Conservation (phyloP, 257 asterid genomes). For the Knoxia roxburghii region DNA sequence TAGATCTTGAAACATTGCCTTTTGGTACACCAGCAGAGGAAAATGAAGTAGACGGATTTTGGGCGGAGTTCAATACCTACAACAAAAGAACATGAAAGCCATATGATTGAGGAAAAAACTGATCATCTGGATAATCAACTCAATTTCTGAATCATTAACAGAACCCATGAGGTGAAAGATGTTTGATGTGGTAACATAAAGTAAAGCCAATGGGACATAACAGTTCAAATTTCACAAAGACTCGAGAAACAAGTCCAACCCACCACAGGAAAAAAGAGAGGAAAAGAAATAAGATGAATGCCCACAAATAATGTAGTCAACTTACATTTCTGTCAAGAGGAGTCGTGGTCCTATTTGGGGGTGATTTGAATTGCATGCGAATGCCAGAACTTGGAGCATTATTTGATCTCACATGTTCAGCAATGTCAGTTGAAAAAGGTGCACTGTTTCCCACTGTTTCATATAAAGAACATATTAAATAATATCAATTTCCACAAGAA, state of each 20-base stretch:
- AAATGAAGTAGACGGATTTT: slow-evolving; percentile 57
- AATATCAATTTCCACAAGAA: slow-evolving; percentile 8
- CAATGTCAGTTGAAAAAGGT: slow-evolving; percentile 48
- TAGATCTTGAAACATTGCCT: slow-evolving; percentile 53
- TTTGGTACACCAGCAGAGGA: slow-evolving; percentile 55
- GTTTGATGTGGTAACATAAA: neutral
- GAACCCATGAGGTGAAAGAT: neutral
- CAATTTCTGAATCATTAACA: neutral
- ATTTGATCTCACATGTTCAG: slow-evolving; percentile 53
- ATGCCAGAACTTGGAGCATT: slow-evolving; percentile 53
- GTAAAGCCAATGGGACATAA: neutral
- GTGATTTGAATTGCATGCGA: slow-evolving; percentile 71
- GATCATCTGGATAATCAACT: neutral
- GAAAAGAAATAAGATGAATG: neutral
- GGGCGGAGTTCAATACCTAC: slow-evolving; percentile 54
- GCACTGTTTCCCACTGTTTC: slow-evolving; percentile 44
- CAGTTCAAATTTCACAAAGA: neutral
- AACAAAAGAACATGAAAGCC: slow-evolving; percentile 13
- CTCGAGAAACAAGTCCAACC: neutral
- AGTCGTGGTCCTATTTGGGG: slow-evolving; percentile 47
- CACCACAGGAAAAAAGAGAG: neutral
- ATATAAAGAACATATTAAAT: slow-evolving; percentile 17
- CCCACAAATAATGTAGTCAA: slow-evolving; percentile 7
- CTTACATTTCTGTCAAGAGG: slow-evolving; percentile 69
- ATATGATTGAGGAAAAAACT: slow-evolving; percentile 10